phyloP scores from a whole-genome alignment of 2,329 filamentous ascomycete genomes.

The Pseudopyricularia cyperi region DNA sequence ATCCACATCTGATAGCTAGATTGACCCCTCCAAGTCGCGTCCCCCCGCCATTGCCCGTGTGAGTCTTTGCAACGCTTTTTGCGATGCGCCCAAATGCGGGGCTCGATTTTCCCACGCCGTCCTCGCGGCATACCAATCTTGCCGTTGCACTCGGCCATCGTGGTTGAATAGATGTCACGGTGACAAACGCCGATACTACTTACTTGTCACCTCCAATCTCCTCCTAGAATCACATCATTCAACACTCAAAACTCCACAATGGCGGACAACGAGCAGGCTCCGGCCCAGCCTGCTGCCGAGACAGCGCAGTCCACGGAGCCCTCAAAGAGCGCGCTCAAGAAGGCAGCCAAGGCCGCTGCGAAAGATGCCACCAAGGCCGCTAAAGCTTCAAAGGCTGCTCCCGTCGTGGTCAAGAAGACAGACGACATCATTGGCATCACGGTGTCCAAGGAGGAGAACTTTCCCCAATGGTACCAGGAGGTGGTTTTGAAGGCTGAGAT shows the following conservation, averaged over 20 bases:
- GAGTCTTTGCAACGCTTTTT: not conserved
- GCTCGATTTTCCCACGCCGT: slow-evolving; percentile 1
- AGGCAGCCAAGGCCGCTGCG: slow-evolving; percentile 51
- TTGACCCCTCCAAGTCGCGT: slow-evolving; percentile 2
- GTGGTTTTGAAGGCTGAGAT: slow-evolving; percentile 94
- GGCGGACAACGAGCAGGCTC: slow-evolving; percentile 1
- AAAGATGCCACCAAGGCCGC: slow-evolving; percentile 48
- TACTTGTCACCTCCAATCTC: not conserved
- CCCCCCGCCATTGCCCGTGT: not conserved
- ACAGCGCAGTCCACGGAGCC: slow-evolving; percentile 20
- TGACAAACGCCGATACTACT: not conserved
- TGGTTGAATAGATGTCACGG: not conserved
- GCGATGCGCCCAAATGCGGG: slow-evolving; percentile 5
- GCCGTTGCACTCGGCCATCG: not conserved
- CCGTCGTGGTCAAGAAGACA: slow-evolving; percentile 43
- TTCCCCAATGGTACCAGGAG: slow-evolving; percentile 94
- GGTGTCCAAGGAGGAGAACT: slow-evolving; percentile 71
- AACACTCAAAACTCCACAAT: not conserved
- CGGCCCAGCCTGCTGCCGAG: not conserved
- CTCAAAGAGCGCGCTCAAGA: slow-evolving; percentile 53
- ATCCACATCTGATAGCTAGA: not conserved
- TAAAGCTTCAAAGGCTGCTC: slow-evolving; percentile 44
- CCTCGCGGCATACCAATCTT: not conserved
- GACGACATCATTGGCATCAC: slow-evolving; percentile 79
- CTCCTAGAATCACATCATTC: not conserved